Evolutionary conservation across 2,329 filamentous ascomycete genomes (phyloP), one percentile per base, ranked within the genome.

Genomic region (Rhinocladiella mackenziei): DNA sequence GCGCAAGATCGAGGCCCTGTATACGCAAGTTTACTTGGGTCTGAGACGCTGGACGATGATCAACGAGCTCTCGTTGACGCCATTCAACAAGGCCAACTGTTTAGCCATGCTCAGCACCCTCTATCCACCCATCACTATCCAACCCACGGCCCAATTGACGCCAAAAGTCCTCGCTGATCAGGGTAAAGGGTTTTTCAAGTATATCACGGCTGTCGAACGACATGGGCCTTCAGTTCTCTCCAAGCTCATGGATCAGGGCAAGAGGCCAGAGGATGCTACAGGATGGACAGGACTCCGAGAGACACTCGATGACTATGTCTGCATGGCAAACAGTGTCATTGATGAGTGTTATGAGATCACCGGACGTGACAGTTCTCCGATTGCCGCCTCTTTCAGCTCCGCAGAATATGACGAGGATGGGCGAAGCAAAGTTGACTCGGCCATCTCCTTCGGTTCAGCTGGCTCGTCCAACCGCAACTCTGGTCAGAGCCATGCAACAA

Each of bases 21-120:
- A 83, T 61, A 78, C 77, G 20, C 74, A 78, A 54, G 66, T 82
- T 29, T 83, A 79, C 61, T 61, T 83, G 43, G 75, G 75, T 25
- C 63, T 84, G 37, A 74, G 80, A 53, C 73, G 79, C 57, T 84
- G 80, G 80, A 76, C 78, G 46, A 64, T 84, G 58, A 75, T 83
- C 62, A 82, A 83, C 55, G 80, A 83, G 56, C 71, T 84, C 55
- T 74, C 77, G 18, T 66, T 81, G 20, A 66, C 72, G 22, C 78
- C 78, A 1, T 81, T 80, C 63, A 78, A 78, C 66, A 81, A 80
- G 60, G 71, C 75, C 56, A 83, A 82, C 59, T 81, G 80, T 58
- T 70, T 82, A 51, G 80, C 78, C 40, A 80, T 84, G 73, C 73
- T 84, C 38, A 84, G 84, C 63, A 83, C 80, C 7, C 67, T 84